phyloP scores from a whole-genome alignment of 208 protist species.

The Trypanosoma mega region DNA sequence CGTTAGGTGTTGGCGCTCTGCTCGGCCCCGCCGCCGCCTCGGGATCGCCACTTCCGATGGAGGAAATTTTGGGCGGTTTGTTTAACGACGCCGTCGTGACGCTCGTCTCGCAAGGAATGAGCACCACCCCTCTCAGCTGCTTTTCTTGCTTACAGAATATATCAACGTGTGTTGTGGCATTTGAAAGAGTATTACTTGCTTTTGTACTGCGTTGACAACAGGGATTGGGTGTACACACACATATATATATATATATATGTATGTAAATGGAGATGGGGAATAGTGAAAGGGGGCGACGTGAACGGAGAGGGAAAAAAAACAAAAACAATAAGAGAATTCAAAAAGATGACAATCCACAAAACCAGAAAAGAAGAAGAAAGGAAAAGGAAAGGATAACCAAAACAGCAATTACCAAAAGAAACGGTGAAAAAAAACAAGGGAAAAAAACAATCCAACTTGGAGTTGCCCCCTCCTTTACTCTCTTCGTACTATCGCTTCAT shows the following conservation, averaged over 20 bases:
- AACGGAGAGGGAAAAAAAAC: background rate
- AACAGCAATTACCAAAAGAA: too few relatives aligned
- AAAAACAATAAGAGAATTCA: background rate
- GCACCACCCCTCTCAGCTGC: conserved; percentile 32
- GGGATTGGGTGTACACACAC: conserved; percentile 2
- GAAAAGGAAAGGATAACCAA: background rate
- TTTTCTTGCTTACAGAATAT: conserved; percentile 81
- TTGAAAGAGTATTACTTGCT: conserved; percentile 78
- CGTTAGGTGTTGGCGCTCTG: conserved; percentile 32
- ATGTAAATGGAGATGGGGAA: too few relatives aligned
- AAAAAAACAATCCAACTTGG: background rate
- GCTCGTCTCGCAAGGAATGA: conserved; percentile 46
- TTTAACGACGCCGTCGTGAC: conserved; percentile 51
- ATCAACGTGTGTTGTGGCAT: conserved; percentile 83
- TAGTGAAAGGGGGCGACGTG: too few relatives aligned
- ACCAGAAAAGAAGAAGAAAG: background rate
- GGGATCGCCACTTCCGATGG: conserved; percentile 19
- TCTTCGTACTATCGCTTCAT: too few relatives aligned
- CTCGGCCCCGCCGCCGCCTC: conserved; percentile 28
- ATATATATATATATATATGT: conserved; percentile 11
- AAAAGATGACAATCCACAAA: background rate
- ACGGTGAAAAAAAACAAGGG: background rate
- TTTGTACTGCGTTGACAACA: background rate
- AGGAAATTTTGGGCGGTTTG: conserved; percentile 34
- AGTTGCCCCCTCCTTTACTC: too few relatives aligned